Evolutionary conservation across 441 rosid species (phyloP), one percentile per base, ranked within the genome.

Genomic region (Arabidopsis hybrid): DNA sequence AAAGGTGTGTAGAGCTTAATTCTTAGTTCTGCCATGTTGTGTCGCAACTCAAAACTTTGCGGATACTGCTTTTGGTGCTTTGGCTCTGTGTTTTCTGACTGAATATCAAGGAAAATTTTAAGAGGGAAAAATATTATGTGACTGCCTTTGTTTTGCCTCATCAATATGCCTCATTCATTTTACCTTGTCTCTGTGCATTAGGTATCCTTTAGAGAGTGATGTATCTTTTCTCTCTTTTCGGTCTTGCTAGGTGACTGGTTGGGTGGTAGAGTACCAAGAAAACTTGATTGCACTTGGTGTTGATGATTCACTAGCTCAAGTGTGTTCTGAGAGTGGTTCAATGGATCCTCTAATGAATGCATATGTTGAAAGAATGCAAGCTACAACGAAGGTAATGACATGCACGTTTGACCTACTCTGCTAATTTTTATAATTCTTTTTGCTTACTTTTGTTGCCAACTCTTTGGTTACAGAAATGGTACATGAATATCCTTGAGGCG

Each of bases 321-420:
- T 93, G 78, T 93, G 98, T 83, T 96, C 99, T 2, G 99, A 96
- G 81, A 93, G 98, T 85, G 99, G 99, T 76, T 87, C 99, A 68
- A 89, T 90, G 97, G 99, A 96, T 84, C 99, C 99, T 79, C 86
- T 96, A 69, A 96, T 96, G 99, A 90, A 93, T 78, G 84, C 98
- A 42, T 96, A 96, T 82, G 93, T 96, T 63, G 97, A 96, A 86
- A 83, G 99, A 85, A 96, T 93, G 97, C 98, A 90, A 87, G 98
- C 97, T 66, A 96, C 99, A 58, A 96, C 96, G 35, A 91, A 80
- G 97, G 99, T 96, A 82, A 85, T 53, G 69, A 43, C 62, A 56
- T 62, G 61, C 60, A 63, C 16, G 18, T 53, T 58, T 35, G 60
- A 65, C 55, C 58, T 65, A 53, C 39, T 53, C 74, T 60, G 5